Evolutionary conservation across 73 alveolate genomes (phyloP).

Genomic region (Urostyla sp.): DNA sequence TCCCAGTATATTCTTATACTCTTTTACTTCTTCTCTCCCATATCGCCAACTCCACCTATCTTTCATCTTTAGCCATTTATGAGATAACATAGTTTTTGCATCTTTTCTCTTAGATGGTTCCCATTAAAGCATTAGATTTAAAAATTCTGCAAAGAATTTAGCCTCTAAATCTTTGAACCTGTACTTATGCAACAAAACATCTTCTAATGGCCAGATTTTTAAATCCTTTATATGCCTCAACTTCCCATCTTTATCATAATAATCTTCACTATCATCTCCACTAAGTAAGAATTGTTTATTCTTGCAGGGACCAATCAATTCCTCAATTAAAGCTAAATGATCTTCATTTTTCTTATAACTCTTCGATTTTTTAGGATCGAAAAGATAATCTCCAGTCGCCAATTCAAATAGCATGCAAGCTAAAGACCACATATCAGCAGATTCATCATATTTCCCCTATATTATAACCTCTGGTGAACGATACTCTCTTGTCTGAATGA

Average conservation of each 20-base stretch:
- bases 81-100: constrained; percentile 80
- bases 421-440: constrained; percentile 95
- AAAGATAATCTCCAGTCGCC: constrained; percentile 93
- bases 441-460: constrained; percentile 86
- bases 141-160: constrained; percentile 73
- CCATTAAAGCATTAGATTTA: constrained; percentile 78
- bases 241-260: constrained; percentile 76
- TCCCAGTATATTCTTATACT: constrained; percentile 35
- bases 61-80: constrained; percentile 84
- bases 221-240: constrained; percentile 79
- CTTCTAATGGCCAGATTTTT: constrained; percentile 75
- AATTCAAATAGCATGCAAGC: constrained; percentile 96
- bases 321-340: constrained; percentile 86
- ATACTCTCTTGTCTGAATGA: constrained; percentile 94
- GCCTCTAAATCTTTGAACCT: constrained; percentile 81
- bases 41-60: constrained; percentile 62
- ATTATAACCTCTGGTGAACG: constrained; percentile 93
- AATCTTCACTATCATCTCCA: constrained; percentile 72
- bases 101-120: constrained; percentile 84
- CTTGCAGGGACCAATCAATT: constrained; percentile 83
- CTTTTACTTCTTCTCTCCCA: constrained; percentile 67
- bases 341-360: constrained; percentile 82
- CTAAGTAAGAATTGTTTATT: constrained; percentile 70
- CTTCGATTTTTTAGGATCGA: constrained; percentile 89
- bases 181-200: constrained; percentile 82